Evolutionary conservation across 352 stramenopile genomes (phyloP).

Genomic region (Globisporangium irregulare): DNA sequence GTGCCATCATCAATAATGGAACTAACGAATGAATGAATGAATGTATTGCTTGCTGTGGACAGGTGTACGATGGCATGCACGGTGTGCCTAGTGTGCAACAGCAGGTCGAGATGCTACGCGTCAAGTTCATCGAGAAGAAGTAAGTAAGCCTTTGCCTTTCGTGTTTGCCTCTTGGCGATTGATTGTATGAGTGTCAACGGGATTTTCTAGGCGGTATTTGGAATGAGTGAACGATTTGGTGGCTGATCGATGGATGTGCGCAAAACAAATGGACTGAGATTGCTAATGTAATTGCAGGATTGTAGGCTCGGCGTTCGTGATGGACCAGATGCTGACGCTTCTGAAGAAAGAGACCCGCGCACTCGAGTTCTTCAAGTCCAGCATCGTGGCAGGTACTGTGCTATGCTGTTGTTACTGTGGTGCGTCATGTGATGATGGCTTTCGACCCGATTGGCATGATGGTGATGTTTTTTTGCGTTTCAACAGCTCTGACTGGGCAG

Average conservation of each 20-base stretch:
- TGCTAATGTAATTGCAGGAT: slow-evolving; percentile 21
- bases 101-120: slow-evolving; percentile 43
- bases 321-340: slow-evolving; percentile 42
- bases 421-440: slow-evolving; percentile 1
- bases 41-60: neutral
- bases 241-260: neutral
- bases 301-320: slow-evolving; percentile 42
- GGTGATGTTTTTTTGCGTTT: neutral
- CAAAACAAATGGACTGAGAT: neutral
- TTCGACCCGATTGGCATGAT: neutral
- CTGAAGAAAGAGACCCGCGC: slow-evolving; percentile 40
- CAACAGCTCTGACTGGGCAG: slow-evolving; percentile 14
- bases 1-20: neutral
- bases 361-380: slow-evolving; percentile 60
- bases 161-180: neutral
- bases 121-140: slow-evolving; percentile 51
- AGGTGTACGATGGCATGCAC: slow-evolving; percentile 48
- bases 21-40: neutral
- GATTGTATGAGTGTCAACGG: neutral
- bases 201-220: neutral
- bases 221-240: neutral
- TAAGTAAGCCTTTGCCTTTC: slow-evolving; percentile 14
- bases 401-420: neutral
- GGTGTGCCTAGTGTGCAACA: slow-evolving; percentile 32
- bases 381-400: slow-evolving; percentile 45